Conservation (phyloP, 1,139 yeast species). For the Yamadazyma spencermartinsiae region DNA sequence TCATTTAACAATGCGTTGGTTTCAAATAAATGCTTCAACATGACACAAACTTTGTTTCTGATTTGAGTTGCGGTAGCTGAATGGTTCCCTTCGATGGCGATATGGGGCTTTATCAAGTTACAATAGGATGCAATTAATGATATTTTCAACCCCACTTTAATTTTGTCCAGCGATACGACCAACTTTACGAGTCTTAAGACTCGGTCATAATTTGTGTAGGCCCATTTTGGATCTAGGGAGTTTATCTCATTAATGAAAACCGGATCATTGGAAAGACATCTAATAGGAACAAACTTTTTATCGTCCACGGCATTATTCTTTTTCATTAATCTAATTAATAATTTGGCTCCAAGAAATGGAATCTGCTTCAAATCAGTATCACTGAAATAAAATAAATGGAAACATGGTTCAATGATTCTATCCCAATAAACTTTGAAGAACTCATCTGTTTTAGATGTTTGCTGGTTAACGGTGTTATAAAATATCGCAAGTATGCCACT, state of each 20-base stretch:
- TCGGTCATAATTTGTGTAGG: conserved; percentile 30
- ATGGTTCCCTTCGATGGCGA: conserved; percentile 11
- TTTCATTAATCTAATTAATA: conserved; percentile 30
- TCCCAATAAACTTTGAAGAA: conserved; percentile 42
- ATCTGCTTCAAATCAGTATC: conserved; percentile 14
- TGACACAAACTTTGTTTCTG: conserved; percentile 31
- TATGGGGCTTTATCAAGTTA: conserved; percentile 4
- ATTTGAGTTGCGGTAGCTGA: conserved; percentile 33
- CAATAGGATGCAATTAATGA: conserved; percentile 6
- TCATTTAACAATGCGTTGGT: conserved; percentile 16
- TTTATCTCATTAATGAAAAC: conserved; percentile 30
- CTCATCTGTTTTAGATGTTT: conserved; percentile 18
- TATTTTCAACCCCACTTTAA: conserved; percentile 28
- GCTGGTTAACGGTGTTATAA: conserved; percentile 31
- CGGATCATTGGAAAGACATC: conserved; percentile 37
- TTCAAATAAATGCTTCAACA: conserved; percentile 24
- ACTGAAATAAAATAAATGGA: conserved; percentile 35
- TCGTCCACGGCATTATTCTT: conserved; percentile 21
- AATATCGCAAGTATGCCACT: conserved; percentile 31
- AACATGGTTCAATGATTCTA: conserved; percentile 32
- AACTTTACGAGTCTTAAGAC: conserved; percentile 28
- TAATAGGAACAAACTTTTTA: conserved; percentile 24
- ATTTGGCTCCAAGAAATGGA: conserved; percentile 16
- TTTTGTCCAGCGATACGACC: conserved; percentile 24
- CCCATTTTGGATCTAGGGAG: conserved; percentile 37